Evolutionary conservation across 768 basidiomycete genomes (phyloP).

Genomic region (Suillus plorans): DNA sequence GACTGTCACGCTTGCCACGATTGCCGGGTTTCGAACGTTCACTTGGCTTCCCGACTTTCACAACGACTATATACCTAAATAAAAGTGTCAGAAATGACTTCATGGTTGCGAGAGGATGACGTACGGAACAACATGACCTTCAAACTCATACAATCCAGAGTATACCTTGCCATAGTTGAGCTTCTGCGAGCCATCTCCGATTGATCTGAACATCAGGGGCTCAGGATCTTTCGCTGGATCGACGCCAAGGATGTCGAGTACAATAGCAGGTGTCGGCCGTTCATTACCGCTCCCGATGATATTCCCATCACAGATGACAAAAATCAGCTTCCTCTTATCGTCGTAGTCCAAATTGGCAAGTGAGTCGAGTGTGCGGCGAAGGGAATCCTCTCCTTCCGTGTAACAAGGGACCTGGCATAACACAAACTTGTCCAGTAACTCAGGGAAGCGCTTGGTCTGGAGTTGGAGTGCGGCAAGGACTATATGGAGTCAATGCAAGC

Average conservation of each 20-base stretch:
- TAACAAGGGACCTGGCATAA: conserved; percentile 71
- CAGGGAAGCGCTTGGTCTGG: conserved; percentile 56
- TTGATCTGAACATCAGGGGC: conserved; percentile 65
- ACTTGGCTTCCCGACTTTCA: conserved; percentile 68
- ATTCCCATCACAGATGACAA: conserved; percentile 70
- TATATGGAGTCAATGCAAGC: conserved; percentile 22
- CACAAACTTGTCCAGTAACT: conserved; percentile 69
- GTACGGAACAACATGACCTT: conserved; percentile 68
- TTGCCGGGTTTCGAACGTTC: conserved; percentile 67
- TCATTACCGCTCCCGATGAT: conserved; percentile 73
- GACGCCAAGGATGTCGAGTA: conserved; percentile 65
- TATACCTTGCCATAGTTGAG: conserved; percentile 73
- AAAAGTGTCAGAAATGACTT: conserved; percentile 4
- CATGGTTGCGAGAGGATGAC: conserved; percentile 17
- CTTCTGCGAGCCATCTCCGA: conserved; percentile 65
- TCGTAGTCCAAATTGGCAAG: conserved; percentile 65
- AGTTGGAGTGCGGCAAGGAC: conserved; percentile 68
- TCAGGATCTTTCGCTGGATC: conserved; percentile 64
- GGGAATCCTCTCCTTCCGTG: conserved; percentile 69
- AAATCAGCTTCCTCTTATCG: conserved; percentile 67
- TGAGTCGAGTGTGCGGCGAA: conserved; percentile 68
- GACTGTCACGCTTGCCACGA: conserved; percentile 69
- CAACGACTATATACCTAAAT: conserved; percentile 55
- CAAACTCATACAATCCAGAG: conserved; percentile 69
- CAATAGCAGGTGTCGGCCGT: conserved; percentile 62